Conservation (phyloP, 176 grass and related monocot species). For the Carex scoparia region DNA sequence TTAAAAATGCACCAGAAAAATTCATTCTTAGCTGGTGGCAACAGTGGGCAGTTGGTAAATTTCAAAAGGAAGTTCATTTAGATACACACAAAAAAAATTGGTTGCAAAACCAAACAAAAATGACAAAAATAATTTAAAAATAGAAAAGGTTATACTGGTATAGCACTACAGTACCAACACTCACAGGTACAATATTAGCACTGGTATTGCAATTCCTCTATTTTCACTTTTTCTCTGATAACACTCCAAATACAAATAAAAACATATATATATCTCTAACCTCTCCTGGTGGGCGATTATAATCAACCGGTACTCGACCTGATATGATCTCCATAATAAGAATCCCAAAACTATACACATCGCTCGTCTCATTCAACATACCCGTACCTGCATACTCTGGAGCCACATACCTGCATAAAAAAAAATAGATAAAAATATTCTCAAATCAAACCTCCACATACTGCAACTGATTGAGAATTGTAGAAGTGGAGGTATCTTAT, state of each 20-base stretch:
- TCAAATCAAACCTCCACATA: background rate
- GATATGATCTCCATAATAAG: slow-evolving; percentile 98
- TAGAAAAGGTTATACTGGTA: background rate
- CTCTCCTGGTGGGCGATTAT: slow-evolving; percentile 80
- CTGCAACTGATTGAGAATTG: background rate
- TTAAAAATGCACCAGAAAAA: background rate
- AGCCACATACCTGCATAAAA: slow-evolving; percentile 64
- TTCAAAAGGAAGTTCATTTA: background rate
- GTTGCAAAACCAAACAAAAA: slow-evolving; percentile 1
- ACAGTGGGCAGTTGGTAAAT: background rate
- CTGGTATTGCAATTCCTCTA: background rate
- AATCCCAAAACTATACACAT: slow-evolving; percentile 97
- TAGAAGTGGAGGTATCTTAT: background rate
- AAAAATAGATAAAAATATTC: slow-evolving; percentile 11
- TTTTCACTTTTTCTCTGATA: background rate
- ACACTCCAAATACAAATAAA: background rate
- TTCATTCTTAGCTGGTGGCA: background rate
- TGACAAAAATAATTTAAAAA: background rate
- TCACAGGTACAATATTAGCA: background rate
- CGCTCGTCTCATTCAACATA: slow-evolving; percentile 95
- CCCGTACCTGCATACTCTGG: slow-evolving; percentile 96
- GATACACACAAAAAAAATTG: background rate
- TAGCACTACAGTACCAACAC: background rate
- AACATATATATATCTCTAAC: slow-evolving; percentile 25
- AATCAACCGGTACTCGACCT: slow-evolving; percentile 85